These are phyloP conservation scores for Zygoascus biomembranicola DNA, from an alignment of 805 yeast species.

Conservation along the genomic window DNA sequence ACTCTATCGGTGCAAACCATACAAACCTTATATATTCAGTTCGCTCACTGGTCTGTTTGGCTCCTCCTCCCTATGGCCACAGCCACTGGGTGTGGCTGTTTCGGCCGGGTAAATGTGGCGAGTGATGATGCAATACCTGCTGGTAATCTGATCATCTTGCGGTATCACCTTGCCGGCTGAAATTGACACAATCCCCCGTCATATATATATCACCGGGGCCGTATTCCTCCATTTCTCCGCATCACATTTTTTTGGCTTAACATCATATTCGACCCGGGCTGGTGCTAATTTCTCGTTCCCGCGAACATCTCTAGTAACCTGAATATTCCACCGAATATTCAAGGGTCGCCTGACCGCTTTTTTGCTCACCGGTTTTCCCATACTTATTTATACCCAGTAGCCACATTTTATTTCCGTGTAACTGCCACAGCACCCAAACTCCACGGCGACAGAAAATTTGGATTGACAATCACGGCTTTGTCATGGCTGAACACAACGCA, in stretches of 20 bases:
- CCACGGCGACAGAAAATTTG: neutral
- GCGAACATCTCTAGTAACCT: neutral
- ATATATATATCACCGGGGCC: neutral
- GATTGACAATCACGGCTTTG: too few species aligned
- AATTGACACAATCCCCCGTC: neutral
- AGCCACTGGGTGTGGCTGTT: neutral
- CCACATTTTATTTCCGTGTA: neutral
- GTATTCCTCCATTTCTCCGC: too few species aligned
- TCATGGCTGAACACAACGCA: neutral
- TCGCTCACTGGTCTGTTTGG: too few species aligned
- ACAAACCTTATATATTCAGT: too few species aligned
- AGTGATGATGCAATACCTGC: neutral
- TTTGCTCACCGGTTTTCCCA: neutral
- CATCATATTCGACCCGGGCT: too few species aligned
- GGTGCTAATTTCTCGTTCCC: too few species aligned
- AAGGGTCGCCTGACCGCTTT: neutral
- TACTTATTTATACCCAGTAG: neutral
- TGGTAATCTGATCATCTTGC: neutral
- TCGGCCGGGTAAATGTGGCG: neutral
- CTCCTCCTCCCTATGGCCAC: neutral
- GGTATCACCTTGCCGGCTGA: neutral
- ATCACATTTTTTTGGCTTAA: too few species aligned
- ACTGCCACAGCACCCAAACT: neutral
- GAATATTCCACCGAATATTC: neutral
- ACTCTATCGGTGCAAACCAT: too few species aligned